Evolutionary conservation across 2,329 filamentous ascomycete genomes (phyloP).

Genomic region (Dactylella cylindrospora): DNA sequence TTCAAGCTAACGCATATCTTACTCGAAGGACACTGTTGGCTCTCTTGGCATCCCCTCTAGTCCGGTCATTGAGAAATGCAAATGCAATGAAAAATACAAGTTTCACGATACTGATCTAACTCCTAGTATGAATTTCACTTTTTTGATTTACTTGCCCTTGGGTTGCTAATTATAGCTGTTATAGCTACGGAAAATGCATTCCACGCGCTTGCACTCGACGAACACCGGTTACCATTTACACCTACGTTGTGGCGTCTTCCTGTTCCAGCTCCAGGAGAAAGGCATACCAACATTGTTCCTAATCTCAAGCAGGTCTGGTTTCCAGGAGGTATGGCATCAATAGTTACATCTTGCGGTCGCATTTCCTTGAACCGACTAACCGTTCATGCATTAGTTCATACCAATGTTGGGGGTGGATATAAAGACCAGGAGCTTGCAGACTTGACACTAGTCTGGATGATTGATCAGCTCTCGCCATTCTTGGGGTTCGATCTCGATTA

Average conservation of each 20-base stretch:
- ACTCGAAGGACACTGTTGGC: conserved; percentile 52
- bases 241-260: conserved; percentile 59
- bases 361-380: conserved; percentile 54
- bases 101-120: conserved; percentile 59
- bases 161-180: not conserved
- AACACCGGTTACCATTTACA: conserved; percentile 60
- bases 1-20: not conserved
- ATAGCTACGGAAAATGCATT: conserved; percentile 58
- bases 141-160: not conserved
- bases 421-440: conserved; percentile 57
- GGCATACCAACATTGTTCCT: conserved; percentile 23
- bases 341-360: conserved; percentile 54
- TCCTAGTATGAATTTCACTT: conserved; percentile 53
- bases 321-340: conserved; percentile 53
- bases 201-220: conserved; percentile 63
- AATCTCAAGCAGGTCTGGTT: conserved; percentile 55
- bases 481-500: conserved; percentile 52
- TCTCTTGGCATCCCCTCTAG: conserved; percentile 55
- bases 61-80: conserved; percentile 38
- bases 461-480: conserved; percentile 53
- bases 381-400: conserved; percentile 52
- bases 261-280: conserved; percentile 8
- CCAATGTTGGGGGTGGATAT: conserved; percentile 56
- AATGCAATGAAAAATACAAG: conserved; percentile 43
- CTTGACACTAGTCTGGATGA: conserved; percentile 58